Evolutionary conservation across 2,329 filamentous ascomycete genomes (phyloP).

Genomic region (Fusarium nygamai): DNA sequence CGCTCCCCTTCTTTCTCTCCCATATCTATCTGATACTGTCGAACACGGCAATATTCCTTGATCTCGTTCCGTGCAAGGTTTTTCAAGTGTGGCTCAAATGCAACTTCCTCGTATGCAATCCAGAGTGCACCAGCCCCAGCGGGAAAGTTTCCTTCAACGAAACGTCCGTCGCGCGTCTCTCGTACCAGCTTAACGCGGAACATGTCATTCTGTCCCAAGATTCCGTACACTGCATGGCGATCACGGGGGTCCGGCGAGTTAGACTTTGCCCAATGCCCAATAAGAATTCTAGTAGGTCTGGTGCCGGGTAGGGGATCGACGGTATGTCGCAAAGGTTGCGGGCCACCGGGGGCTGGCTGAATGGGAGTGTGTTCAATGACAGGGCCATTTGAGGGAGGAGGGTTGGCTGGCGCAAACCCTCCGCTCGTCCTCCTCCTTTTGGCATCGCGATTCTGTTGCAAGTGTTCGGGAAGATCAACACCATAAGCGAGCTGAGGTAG

Average conservation of each 20-base stretch:
- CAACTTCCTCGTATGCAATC: slow-evolving; percentile 71
- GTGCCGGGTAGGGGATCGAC: slow-evolving; percentile 60
- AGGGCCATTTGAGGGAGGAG: slow-evolving; percentile 40
- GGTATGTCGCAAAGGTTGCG: slow-evolving; percentile 30
- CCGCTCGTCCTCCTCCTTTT: slow-evolving; percentile 61
- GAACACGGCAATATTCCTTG: slow-evolving; percentile 71
- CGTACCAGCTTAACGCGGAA: slow-evolving; percentile 71
- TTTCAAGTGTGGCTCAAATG: slow-evolving; percentile 66
- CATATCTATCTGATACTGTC: slow-evolving; percentile 66
- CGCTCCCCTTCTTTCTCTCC: slow-evolving; percentile 61
- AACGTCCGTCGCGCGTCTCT: slow-evolving; percentile 68
- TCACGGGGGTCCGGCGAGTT: slow-evolving; percentile 57
- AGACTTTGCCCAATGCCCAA: slow-evolving; percentile 69
- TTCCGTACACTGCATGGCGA: slow-evolving; percentile 71
- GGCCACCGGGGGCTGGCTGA: slow-evolving; percentile 34
- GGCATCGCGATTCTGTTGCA: slow-evolving; percentile 49
- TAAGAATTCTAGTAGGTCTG: slow-evolving; percentile 65
- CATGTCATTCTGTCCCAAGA: slow-evolving; percentile 70
- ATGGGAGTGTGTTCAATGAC: slow-evolving; percentile 35
- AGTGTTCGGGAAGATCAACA: slow-evolving; percentile 57
- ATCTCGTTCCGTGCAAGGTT: slow-evolving; percentile 63
- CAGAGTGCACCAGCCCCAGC: slow-evolving; percentile 68
- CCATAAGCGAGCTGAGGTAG: slow-evolving; percentile 63
- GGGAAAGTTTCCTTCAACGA: slow-evolving; percentile 69
- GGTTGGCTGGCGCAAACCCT: slow-evolving; percentile 48